Percentiles rank a stretch among this genome's conserved stretches.
Conservation (phyloP, 768 basidiomycete genomes). For the Pleurotus tuoliensis region DNA sequence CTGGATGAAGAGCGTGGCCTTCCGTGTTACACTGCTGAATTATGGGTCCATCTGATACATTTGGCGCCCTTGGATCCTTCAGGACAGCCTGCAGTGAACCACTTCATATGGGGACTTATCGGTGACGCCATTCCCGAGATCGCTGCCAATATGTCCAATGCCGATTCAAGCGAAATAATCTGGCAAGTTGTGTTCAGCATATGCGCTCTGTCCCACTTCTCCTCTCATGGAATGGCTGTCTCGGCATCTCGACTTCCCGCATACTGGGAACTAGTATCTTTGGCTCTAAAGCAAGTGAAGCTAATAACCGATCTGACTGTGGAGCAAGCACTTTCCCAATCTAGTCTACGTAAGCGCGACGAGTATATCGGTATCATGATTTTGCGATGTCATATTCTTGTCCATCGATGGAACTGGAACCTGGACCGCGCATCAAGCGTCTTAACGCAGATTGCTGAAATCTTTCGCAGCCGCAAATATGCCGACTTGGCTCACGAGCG, state of each 20-base stretch:
- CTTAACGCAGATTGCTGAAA: constrained; percentile 60
- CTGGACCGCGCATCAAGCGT: constrained; percentile 52
- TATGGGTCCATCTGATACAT: constrained; percentile 76
- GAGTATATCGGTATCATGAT: constrained; percentile 67
- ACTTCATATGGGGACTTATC: constrained; percentile 46
- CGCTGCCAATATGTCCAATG: constrained; percentile 18
- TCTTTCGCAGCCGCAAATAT: constrained; percentile 77
- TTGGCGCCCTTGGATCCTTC: constrained; percentile 26
- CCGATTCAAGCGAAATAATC: constrained; percentile 57
- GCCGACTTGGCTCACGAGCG: constrained; percentile 61
- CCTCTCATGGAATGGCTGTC: constrained; percentile 38
- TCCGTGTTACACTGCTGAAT: constrained; percentile 38
- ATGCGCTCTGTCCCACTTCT: constrained; percentile 78
- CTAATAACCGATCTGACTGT: constrained; percentile 43
- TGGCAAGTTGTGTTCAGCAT: constrained; percentile 71
- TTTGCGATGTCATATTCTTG: constrained; percentile 70
- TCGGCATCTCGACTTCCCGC: constrained; percentile 36
- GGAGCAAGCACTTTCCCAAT: constrained; percentile 33
- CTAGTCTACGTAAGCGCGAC: constrained; percentile 54
- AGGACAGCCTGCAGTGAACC: constrained; percentile 13
- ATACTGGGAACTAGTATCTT: constrained; percentile 63
- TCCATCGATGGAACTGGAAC: constrained; percentile 74
- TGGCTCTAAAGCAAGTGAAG: constrained; percentile 56
- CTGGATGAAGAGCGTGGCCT: constrained; percentile 21
- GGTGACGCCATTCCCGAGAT: constrained; percentile 22